Percentiles rank a stretch among this genome's conserved stretches.
Conservation (phyloP, 176 grass and related monocot genomes). For the Paspalum notatum region DNA sequence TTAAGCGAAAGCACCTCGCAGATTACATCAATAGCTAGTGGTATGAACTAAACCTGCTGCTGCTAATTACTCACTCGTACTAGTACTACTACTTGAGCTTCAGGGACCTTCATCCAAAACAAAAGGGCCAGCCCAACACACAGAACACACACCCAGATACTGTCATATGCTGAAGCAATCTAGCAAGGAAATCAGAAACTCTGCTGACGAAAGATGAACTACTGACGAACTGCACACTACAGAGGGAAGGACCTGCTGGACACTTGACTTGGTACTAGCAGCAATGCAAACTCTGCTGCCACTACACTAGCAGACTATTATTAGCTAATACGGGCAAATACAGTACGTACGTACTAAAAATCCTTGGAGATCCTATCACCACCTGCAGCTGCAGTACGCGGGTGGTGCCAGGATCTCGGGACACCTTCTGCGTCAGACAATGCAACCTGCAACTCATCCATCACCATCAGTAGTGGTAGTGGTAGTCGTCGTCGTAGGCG, state of each 20-base stretch:
- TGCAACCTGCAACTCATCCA: too few species aligned
- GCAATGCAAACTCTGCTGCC: too few species aligned
- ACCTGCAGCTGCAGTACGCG: neutral
- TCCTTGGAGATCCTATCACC: neutral
- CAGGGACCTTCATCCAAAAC: slow-evolving; percentile 51
- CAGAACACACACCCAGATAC: neutral
- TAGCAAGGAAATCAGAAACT: neutral
- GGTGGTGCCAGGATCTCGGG: slow-evolving; percentile 90
- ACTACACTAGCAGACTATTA: too few species aligned
- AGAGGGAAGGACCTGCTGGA: too few species aligned
- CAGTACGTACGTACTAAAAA: too few species aligned
- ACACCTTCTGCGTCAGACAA: neutral
- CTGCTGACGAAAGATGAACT: neutral
- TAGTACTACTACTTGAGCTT: neutral
- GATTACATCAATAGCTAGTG: neutral
- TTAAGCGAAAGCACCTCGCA: neutral
- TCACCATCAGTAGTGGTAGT: slow-evolving; percentile 39
- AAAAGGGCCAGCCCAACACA: slow-evolving; percentile 39
- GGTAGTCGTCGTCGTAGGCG: slow-evolving; percentile 27
- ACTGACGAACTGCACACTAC: neutral
- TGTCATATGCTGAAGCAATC: neutral
- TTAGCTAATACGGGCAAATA: too few species aligned
- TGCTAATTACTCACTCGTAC: neutral
- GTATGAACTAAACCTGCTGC: neutral
- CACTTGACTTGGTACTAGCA: too few species aligned